Evolutionary conservation across 331 rosid species (phyloP).

Genomic region (Acacia concinna): DNA sequence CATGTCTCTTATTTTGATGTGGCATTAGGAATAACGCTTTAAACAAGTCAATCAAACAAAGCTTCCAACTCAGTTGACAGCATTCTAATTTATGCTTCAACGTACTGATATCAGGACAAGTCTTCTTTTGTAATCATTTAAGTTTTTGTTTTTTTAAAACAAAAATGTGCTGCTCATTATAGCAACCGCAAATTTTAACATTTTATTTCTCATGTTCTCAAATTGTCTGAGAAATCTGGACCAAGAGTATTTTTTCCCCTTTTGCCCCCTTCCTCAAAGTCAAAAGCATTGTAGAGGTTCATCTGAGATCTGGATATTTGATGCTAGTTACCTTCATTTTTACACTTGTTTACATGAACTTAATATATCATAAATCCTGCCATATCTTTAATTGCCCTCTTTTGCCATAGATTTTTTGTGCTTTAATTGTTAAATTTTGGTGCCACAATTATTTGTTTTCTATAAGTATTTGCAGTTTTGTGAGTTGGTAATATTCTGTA

Average conservation of each 20-base stretch:
- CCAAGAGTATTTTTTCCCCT: too few species aligned
- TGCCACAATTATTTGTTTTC: not conserved
- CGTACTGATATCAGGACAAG: not conserved
- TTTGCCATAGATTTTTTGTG: not conserved
- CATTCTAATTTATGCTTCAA: constrained; percentile 1
- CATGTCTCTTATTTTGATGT: not conserved
- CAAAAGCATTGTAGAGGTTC: not conserved
- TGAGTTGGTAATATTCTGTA: not conserved
- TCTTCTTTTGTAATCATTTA: not conserved
- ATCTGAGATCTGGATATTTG: not conserved
- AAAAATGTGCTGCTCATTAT: not conserved
- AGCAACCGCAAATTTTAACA: not conserved
- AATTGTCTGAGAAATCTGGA: not conserved
- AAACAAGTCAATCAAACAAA: not conserved
- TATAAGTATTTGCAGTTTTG: not conserved
- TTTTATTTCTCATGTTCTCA: not conserved
- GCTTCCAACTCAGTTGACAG: not conserved
- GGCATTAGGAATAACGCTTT: not conserved
- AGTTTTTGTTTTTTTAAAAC: not conserved
- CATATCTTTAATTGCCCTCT: not conserved
- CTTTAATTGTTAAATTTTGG: not conserved
- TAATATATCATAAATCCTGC: not conserved
- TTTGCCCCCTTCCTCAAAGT: not conserved
- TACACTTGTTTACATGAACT: not conserved
- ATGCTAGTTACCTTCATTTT: not conserved